These are phyloP conservation scores for Linnemannia zychae DNA, from an alignment of 192 early-diverging fungal species.

Conservation along the genomic window DNA sequence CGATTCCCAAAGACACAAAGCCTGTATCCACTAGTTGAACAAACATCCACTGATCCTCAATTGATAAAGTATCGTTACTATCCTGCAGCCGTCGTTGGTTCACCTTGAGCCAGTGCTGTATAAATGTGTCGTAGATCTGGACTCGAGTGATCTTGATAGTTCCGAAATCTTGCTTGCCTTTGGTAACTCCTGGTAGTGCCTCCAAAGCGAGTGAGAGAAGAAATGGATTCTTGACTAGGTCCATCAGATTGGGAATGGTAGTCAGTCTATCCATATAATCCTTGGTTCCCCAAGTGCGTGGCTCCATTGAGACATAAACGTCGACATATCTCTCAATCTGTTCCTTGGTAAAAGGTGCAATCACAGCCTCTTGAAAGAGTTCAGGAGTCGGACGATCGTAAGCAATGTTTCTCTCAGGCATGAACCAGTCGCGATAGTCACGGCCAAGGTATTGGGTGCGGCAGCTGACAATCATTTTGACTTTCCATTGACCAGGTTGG, in stretches of 20 bases:
- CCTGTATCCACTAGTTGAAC: background rate
- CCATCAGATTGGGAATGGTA: background rate
- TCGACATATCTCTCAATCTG: background rate
- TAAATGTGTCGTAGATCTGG: background rate
- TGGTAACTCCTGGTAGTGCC: background rate
- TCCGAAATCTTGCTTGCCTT: background rate
- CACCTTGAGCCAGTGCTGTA: background rate
- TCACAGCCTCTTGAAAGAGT: background rate
- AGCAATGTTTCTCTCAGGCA: background rate
- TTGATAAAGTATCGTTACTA: background rate
- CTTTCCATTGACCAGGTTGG: background rate
- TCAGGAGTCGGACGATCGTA: background rate
- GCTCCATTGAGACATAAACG: background rate
- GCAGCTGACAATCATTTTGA: constrained; percentile 2
- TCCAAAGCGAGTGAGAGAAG: background rate
- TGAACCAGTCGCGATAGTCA: background rate
- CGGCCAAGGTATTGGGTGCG: background rate
- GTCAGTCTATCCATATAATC: background rate
- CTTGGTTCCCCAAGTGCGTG: background rate
- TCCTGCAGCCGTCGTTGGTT: background rate
- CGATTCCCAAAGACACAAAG: background rate
- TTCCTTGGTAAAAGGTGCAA: background rate
- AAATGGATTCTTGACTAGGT: background rate
- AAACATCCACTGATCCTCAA: background rate
- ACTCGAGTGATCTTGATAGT: background rate